Evolutionary conservation across 2,329 filamentous ascomycete species (phyloP).

Genomic region (Allantophomopsis cytisporea): DNA sequence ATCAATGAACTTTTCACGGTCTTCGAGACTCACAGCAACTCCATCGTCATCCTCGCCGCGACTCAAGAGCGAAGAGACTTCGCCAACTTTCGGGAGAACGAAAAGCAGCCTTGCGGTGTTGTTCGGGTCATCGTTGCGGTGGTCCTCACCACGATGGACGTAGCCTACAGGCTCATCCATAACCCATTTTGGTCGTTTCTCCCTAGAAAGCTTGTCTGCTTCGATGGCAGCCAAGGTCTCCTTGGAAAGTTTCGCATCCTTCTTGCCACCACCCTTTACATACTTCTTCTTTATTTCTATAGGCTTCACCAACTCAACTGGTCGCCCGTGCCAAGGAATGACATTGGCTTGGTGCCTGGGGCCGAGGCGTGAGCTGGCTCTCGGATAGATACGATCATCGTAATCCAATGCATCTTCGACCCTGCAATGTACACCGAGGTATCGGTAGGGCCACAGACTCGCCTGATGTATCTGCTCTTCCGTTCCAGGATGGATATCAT

Average conservation of each 20-base stretch:
- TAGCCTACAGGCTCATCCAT: constrained; percentile 86
- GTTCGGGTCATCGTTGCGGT: constrained; percentile 52
- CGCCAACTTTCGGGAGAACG: constrained; percentile 45
- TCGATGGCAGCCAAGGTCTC: constrained; percentile 70
- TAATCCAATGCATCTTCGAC: constrained; percentile 93
- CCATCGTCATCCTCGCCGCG: constrained; percentile 27
- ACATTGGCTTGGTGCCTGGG: constrained; percentile 85
- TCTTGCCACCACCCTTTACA: constrained; percentile 49
- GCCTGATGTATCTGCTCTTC: constrained; percentile 85
- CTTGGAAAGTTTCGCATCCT: constrained; percentile 64
- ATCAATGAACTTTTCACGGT: constrained; percentile 44
- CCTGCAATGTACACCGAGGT: constrained; percentile 88
- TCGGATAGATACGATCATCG: constrained; percentile 93
- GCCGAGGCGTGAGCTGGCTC: constrained; percentile 83
- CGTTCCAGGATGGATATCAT: constrained; percentile 49
- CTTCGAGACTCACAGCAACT: constrained; percentile 21
- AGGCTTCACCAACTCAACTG: constrained; percentile 83
- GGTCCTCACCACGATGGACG: constrained; percentile 69
- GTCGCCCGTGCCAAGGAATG: constrained; percentile 69
- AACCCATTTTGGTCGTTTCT: constrained; percentile 82
- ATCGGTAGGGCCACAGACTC: constrained; percentile 91
- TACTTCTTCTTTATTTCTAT: constrained; percentile 72
- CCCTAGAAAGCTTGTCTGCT: constrained; percentile 64
- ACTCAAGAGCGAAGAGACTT: constrained; percentile 11
- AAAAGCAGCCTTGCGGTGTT: constrained; percentile 68